phyloP scores from a whole-genome alignment of 768 basidiomycete species.

The Lactarius hatsudake region DNA sequence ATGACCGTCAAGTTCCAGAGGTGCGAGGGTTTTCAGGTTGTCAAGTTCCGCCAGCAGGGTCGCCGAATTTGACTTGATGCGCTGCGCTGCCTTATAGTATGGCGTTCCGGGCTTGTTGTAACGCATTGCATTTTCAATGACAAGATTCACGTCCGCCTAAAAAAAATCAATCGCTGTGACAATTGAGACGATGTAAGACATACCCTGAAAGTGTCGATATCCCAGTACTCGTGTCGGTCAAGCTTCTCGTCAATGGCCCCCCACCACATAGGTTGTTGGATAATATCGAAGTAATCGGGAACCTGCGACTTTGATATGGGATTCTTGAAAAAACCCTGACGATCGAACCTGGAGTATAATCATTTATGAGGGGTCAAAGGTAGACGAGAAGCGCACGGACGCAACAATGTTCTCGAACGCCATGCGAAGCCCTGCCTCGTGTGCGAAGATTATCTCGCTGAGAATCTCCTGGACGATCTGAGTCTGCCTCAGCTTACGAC shows the following conservation, averaged over 20 bases:
- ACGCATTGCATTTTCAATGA: slow-evolving; percentile 77
- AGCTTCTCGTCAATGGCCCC: slow-evolving; percentile 76
- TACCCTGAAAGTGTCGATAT: slow-evolving; percentile 71
- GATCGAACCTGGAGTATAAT: slow-evolving; percentile 57
- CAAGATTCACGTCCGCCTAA: slow-evolving; percentile 79
- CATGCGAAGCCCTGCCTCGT: slow-evolving; percentile 54
- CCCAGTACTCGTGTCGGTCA: slow-evolving; percentile 79
- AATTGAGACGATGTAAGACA: background rate
- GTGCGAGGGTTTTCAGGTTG: slow-evolving; percentile 28
- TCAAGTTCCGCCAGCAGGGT: slow-evolving; percentile 47
- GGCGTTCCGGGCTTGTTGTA: slow-evolving; percentile 80
- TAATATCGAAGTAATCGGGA: slow-evolving; percentile 87
- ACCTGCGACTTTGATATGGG: slow-evolving; percentile 79
- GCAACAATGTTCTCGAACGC: slow-evolving; percentile 68
- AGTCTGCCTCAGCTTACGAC: slow-evolving; percentile 67
- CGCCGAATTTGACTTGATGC: slow-evolving; percentile 49
- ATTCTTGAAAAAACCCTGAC: slow-evolving; percentile 70
- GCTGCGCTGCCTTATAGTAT: slow-evolving; percentile 65
- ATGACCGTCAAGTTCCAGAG: slow-evolving; percentile 11
- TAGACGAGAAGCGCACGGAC: slow-evolving; percentile 43
- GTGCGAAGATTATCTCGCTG: slow-evolving; percentile 60
- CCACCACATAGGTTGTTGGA: slow-evolving; percentile 90
- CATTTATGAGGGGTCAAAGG: slow-evolving; percentile 6
- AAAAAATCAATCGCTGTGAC: background rate
- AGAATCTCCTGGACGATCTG: slow-evolving; percentile 68